Percentiles rank a stretch among this genome's conserved stretches.
Evolutionary conservation across 1,284 basidiomycete genomes (phyloP).

Genomic region (Omphalotus olearius): DNA sequence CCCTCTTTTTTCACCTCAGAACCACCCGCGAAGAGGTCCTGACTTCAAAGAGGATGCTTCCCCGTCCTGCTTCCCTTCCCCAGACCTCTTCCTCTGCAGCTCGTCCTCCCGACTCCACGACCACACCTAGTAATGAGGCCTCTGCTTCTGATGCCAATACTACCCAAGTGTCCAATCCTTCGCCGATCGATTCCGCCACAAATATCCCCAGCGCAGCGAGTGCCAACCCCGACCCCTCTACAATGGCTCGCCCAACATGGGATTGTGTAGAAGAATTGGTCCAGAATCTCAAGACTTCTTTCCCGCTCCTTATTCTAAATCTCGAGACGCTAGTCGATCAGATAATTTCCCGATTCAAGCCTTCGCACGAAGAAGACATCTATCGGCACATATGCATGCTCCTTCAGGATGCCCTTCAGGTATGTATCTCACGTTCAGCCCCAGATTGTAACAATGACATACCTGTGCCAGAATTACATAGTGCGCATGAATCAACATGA

Average conservation of each 20-base stretch:
- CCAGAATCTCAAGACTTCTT: conserved; percentile 93
- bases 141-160: background rate
- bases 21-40: conserved; percentile 90
- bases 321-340: conserved; percentile 99
- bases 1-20: conserved; percentile 92
- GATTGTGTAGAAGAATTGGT: conserved; percentile 95
- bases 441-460: conserved; percentile 5
- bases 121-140: conserved; percentile 15
- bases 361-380: conserved; percentile 89
- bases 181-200: conserved; percentile 15
- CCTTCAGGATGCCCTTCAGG: conserved; percentile 69
- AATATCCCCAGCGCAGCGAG: conserved; percentile 3
- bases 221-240: conserved; percentile 22
- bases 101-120: conserved; percentile 3
- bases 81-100: conserved; percentile 9
- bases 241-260: conserved; percentile 70
- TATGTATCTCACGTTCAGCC: conserved; percentile 24
- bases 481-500: conserved; percentile 60
- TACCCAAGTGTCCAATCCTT: conserved; percentile 1
- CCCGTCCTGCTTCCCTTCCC: conserved; percentile 16
- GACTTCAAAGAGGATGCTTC: conserved; percentile 36
- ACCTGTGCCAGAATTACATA: conserved; percentile 58
- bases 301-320: conserved; percentile 91
- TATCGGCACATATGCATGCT: conserved; percentile 90
- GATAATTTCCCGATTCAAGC: conserved; percentile 89